A percentile compares a stretch with the other conserved stretches of the same genome.
Conservation (phyloP, 208 protist species). For the Acanthamoeba triangularis region DNA sequence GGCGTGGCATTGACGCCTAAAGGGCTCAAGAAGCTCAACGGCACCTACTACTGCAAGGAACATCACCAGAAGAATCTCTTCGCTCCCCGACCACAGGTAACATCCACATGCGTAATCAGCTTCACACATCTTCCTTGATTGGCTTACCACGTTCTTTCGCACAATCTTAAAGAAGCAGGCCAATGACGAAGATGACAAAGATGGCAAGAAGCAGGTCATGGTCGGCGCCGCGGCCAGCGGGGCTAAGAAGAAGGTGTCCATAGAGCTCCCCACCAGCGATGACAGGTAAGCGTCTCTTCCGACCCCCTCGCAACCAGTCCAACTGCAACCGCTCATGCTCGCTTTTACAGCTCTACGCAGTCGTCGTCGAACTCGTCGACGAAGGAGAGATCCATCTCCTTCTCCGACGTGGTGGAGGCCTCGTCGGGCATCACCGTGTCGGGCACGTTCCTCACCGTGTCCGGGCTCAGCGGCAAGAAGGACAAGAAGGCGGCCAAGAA, state of each 20-base stretch:
- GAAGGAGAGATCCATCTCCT: background rate
- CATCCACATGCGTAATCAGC: background rate
- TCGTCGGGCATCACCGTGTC: conserved; percentile 20
- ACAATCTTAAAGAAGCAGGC: background rate
- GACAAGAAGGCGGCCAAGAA: conserved; percentile 22
- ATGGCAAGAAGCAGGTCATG: background rate
- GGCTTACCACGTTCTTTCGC: background rate
- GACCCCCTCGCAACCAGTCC: too few relatives aligned
- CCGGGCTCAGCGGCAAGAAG: background rate
- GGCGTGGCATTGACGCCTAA: background rate
- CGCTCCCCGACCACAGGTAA: background rate
- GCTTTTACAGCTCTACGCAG: background rate
- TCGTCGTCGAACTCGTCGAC: background rate
- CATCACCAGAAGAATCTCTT: conserved; percentile 38
- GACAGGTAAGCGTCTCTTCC: background rate
- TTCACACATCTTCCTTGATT: background rate
- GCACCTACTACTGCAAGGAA: conserved; percentile 17
- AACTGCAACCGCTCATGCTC: background rate
- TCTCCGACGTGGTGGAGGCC: conserved; percentile 22
- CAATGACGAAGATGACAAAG: background rate
- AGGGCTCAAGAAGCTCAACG: background rate
- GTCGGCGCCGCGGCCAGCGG: background rate
- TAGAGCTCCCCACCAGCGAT: background rate
- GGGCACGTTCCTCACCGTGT: conserved; percentile 20
- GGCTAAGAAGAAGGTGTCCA: background rate